A percentile compares a stretch with the other conserved stretches of the same genome.
Conservation (phyloP, 352 stramenopile genomes). For the Paralagenidium karlingii region DNA sequence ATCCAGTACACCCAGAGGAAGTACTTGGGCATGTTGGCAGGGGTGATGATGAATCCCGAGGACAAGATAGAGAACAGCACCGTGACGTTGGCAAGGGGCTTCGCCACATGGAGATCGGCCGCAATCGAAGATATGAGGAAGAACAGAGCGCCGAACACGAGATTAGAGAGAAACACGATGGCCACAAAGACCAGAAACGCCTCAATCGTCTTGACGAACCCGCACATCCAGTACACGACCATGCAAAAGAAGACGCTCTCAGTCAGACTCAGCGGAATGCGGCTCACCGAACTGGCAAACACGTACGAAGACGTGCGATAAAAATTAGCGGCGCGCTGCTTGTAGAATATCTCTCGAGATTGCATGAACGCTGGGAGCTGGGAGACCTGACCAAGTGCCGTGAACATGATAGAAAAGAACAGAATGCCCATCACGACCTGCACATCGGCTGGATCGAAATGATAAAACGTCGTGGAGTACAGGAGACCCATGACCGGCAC, state of each 20-base stretch:
- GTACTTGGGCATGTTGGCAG: constrained; percentile 3
- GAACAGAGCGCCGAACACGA: constrained; percentile 7
- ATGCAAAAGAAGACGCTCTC: constrained; percentile 4
- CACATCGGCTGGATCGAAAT: constrained; percentile 1
- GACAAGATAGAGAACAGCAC: constrained; percentile 6
- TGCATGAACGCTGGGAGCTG: constrained; percentile 3
- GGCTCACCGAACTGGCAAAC: constrained; percentile 1
- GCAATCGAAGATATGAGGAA: constrained; percentile 3
- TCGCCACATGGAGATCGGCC: constrained; percentile 3
- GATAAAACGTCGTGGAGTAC: constrained; percentile 6
- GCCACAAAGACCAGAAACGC: constrained; percentile 7
- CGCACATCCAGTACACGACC: constrained; percentile 10
- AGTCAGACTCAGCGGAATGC: constrained; percentile 1
- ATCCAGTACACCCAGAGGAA: constrained; percentile 6
- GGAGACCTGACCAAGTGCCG: constrained; percentile 5
- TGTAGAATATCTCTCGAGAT: constrained; percentile 16
- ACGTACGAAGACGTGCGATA: constrained; percentile 5
- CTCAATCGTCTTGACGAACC: neutral
- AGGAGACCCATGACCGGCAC: constrained; percentile 7
- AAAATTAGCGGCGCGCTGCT: constrained; percentile 10
- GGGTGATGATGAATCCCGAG: constrained; percentile 6
- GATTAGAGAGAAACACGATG: constrained; percentile 6
- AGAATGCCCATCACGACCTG: constrained; percentile 7
- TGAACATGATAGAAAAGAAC: constrained; percentile 6
- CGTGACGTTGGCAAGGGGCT: constrained; percentile 1